Conservation (phyloP, 257 asterid species). For the Fraxinus cuspidata region DNA sequence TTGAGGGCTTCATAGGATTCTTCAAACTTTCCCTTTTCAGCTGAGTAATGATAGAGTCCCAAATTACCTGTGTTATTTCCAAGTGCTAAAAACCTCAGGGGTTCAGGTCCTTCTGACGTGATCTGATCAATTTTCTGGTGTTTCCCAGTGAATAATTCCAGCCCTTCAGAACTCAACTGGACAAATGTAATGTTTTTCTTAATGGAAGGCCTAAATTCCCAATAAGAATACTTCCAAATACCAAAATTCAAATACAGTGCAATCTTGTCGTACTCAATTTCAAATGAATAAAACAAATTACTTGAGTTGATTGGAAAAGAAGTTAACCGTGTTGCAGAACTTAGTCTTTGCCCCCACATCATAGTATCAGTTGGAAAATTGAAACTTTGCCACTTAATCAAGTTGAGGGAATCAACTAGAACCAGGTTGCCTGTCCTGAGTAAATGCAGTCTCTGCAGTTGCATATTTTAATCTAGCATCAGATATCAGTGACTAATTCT, state of each 20-base stretch:
- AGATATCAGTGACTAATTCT: slow-evolving; percentile 5
- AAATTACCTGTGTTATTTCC: slow-evolving; percentile 59
- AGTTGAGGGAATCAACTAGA: slow-evolving; percentile 59
- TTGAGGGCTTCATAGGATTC: slow-evolving; percentile 63
- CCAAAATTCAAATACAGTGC: slow-evolving; percentile 59
- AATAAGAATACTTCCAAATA: slow-evolving; percentile 64
- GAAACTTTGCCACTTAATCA: slow-evolving; percentile 89
- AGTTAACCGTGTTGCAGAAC: slow-evolving; percentile 74
- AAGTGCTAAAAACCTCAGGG: slow-evolving; percentile 60
- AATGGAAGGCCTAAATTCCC: slow-evolving; percentile 59
- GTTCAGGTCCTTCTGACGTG: slow-evolving; percentile 30
- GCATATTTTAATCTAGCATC: slow-evolving; percentile 6
- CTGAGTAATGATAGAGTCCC: slow-evolving; percentile 63
- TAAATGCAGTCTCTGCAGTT: slow-evolving; percentile 66
- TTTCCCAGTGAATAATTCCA: slow-evolving; percentile 55
- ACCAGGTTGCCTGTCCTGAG: slow-evolving; percentile 78
- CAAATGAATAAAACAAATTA: slow-evolving; percentile 57
- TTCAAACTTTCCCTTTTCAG: slow-evolving; percentile 43
- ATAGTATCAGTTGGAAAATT: slow-evolving; percentile 83
- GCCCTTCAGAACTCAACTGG: slow-evolving; percentile 57
- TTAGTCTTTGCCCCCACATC: slow-evolving; percentile 89
- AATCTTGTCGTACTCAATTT: slow-evolving; percentile 62
- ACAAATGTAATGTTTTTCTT: slow-evolving; percentile 62
- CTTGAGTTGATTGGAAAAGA: slow-evolving; percentile 63
- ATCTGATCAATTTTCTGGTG: slow-evolving; percentile 47